Evolutionary conservation across 2,329 filamentous ascomycete species (phyloP).

Genomic region (Epichloe coenophiala): DNA sequence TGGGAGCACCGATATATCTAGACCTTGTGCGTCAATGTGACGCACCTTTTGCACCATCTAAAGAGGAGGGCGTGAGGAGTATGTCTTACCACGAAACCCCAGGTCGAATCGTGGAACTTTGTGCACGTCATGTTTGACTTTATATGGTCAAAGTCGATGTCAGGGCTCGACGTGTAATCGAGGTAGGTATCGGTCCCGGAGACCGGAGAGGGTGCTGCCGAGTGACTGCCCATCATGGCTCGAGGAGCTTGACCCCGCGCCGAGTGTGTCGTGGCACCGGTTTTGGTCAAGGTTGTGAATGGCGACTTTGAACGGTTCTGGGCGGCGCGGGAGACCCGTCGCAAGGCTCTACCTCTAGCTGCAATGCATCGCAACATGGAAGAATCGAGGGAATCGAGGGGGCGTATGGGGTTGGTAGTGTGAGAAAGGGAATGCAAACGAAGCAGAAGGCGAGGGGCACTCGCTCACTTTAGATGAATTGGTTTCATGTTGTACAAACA

Average conservation of each 20-base stretch:
- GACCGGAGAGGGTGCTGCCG: not conserved
- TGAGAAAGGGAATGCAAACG: too few species aligned
- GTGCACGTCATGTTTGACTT: not conserved
- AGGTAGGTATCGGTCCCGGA: not conserved
- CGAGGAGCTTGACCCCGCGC: not conserved
- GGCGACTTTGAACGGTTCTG: not conserved
- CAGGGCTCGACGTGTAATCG: not conserved
- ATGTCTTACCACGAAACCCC: slow-evolving; percentile 1
- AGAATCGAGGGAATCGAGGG: too few species aligned
- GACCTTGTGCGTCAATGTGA: not conserved
- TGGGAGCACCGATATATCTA: slow-evolving; percentile 2
- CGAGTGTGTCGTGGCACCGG: not conserved
- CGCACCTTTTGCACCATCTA: not conserved
- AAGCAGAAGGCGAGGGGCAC: too few species aligned
- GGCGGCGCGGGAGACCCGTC: not conserved
- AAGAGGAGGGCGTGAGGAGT: too few species aligned
- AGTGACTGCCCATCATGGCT: not conserved
- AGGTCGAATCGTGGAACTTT: slow-evolving; percentile 1
- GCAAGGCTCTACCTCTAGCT: not conserved
- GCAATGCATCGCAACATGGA: not conserved
- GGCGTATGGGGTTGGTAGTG: too few species aligned
- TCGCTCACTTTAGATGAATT: too few species aligned
- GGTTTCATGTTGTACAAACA: too few species aligned
- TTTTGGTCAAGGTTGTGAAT: not conserved
- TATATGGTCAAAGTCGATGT: not conserved